phyloP scores from a whole-genome alignment of 345 rosid genomes.

The Pistacia integerrima region DNA sequence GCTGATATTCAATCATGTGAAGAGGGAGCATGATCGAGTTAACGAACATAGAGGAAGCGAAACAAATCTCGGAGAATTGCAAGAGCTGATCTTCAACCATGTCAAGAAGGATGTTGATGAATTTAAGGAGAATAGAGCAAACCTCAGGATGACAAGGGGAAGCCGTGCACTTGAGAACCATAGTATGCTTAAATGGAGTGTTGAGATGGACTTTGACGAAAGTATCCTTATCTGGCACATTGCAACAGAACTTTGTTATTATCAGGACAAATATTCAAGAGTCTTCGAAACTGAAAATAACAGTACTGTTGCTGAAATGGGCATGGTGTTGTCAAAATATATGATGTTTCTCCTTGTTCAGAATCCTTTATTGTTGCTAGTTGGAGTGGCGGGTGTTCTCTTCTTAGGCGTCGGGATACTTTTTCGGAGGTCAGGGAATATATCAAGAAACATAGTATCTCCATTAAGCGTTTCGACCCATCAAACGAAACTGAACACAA shows the following conservation, averaged over 20 bases:
- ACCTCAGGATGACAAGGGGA: background rate
- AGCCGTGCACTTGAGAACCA: background rate
- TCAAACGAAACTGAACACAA: too few relatives aligned
- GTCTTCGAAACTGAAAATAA: too few relatives aligned
- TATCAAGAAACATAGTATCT: too few relatives aligned
- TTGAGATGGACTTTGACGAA: background rate
- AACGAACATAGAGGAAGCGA: background rate
- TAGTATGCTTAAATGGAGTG: background rate
- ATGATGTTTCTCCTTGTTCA: too few relatives aligned
- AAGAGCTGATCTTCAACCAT: background rate
- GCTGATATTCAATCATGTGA: background rate
- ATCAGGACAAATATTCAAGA: background rate
- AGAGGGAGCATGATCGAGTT: background rate
- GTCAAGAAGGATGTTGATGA: background rate
- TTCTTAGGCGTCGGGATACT: too few relatives aligned
- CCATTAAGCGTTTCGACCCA: too few relatives aligned
- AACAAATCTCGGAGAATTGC: too few relatives aligned
- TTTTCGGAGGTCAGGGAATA: too few relatives aligned
- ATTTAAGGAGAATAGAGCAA: background rate
- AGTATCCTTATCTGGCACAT: constrained; percentile 7
- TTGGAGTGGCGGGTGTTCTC: too few relatives aligned
- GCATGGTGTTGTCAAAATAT: too few relatives aligned
- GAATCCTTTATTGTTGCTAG: too few relatives aligned
- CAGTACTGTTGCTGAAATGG: too few relatives aligned
- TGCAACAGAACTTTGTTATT: constrained; percentile 6